phyloP scores from a whole-genome alignment of 2,329 filamentous ascomycete genomes.

The Arthrinium phaeospermum region DNA sequence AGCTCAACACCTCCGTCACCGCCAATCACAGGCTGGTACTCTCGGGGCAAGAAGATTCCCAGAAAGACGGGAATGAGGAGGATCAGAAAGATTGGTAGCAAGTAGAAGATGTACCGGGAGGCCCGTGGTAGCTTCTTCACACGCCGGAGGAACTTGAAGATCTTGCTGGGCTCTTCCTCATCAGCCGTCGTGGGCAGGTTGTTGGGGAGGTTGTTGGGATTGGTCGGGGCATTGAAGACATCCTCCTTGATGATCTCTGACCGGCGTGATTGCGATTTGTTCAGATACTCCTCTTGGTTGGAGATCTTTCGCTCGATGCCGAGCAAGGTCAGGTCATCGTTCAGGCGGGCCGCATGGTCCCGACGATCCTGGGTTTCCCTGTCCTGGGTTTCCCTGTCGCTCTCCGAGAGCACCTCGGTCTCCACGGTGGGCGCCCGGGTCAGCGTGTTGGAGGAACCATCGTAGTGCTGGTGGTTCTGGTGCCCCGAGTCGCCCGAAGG shows the following conservation, averaged over 20 bases:
- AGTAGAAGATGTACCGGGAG: slow-evolving; percentile 76
- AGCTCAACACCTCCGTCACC: slow-evolving; percentile 77
- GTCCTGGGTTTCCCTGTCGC: not conserved
- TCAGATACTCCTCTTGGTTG: slow-evolving; percentile 18
- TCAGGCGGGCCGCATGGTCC: slow-evolving; percentile 34
- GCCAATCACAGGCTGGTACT: slow-evolving; percentile 56
- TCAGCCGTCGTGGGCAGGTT: slow-evolving; percentile 38
- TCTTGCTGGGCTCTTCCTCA: slow-evolving; percentile 63
- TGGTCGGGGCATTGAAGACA: slow-evolving; percentile 34
- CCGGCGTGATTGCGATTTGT: slow-evolving; percentile 10
- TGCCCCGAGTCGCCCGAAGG: not conserved
- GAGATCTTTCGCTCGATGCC: slow-evolving; percentile 39
- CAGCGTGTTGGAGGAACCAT: not conserved
- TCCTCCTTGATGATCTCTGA: slow-evolving; percentile 33
- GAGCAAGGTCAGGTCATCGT: slow-evolving; percentile 39
- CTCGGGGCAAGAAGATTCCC: slow-evolving; percentile 60
- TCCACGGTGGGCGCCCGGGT: not conserved
- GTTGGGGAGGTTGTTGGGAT: slow-evolving; percentile 28
- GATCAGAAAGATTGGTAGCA: slow-evolving; percentile 66
- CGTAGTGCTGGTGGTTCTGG: not conserved
- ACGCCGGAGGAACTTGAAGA: slow-evolving; percentile 68
- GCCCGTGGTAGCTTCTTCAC: slow-evolving; percentile 59
- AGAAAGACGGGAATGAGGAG: slow-evolving; percentile 72
- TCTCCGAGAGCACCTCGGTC: not conserved
- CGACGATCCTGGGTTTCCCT: not conserved